These are phyloP conservation scores for Pichiaceae sp. DNA, from an alignment of 1,139 yeast species.

Conservation along the genomic window DNA sequence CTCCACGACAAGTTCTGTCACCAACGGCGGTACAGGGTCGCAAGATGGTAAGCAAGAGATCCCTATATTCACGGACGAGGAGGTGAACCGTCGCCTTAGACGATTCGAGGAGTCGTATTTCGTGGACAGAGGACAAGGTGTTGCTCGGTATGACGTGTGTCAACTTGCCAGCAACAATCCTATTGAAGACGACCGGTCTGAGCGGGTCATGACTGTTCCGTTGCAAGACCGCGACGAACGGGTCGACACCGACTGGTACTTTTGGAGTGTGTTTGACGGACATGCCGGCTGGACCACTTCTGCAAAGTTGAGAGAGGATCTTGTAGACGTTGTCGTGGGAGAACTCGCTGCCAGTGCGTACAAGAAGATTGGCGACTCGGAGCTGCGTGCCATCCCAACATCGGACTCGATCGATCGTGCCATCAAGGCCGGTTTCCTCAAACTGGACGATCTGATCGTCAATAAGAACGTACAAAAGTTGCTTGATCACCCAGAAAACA, in stretches of 20 bases:
- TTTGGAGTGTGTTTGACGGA: slow-evolving; percentile 95
- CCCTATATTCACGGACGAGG: slow-evolving; percentile 54
- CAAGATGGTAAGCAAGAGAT: slow-evolving; percentile 29
- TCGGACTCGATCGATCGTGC: slow-evolving; percentile 72
- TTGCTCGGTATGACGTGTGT: slow-evolving; percentile 79
- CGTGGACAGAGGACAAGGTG: slow-evolving; percentile 86
- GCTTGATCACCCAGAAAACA: slow-evolving; percentile 49
- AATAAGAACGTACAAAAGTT: slow-evolving; percentile 63
- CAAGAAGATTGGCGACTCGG: slow-evolving; percentile 33
- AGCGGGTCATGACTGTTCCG: slow-evolving; percentile 78
- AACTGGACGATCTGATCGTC: slow-evolving; percentile 82
- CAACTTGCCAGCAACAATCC: slow-evolving; percentile 91
- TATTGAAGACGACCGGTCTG: slow-evolving; percentile 89
- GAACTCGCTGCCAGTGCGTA: slow-evolving; percentile 64
- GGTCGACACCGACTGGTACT: slow-evolving; percentile 78
- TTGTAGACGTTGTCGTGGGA: slow-evolving; percentile 67
- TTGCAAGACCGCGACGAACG: slow-evolving; percentile 39
- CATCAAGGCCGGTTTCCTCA: slow-evolving; percentile 69
- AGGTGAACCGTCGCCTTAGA: slow-evolving; percentile 62
- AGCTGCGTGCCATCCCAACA: slow-evolving; percentile 43
- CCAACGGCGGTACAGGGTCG: slow-evolving; percentile 29
- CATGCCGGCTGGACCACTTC: slow-evolving; percentile 97
- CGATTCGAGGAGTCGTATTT: slow-evolving; percentile 72
- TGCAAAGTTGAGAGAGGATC: slow-evolving; percentile 68
- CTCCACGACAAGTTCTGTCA: slow-evolving; percentile 30